Evolutionary conservation across 495 filamentous ascomycete species (phyloP), one percentile per base, ranked within the genome.

Genomic region (Penicillium crystallinum): DNA sequence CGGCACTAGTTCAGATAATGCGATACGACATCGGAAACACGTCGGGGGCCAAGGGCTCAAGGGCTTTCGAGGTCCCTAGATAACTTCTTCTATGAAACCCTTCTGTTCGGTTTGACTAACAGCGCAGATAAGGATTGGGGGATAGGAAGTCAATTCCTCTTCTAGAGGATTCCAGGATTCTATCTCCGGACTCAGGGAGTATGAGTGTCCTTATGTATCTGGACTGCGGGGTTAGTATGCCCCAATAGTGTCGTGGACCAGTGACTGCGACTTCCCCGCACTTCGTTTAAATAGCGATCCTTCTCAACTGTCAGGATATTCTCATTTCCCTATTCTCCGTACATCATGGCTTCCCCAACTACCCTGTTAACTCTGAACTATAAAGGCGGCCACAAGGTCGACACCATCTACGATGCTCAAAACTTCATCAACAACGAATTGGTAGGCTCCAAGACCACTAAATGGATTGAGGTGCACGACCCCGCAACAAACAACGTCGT

Each of bases 401-500:
- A 19, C 12, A 43, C 40, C 23, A 18, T 43, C 15, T 17, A 43
- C 12, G 40, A 43, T n/a, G 27, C 40, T 15, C 25, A 30, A 18
- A 91, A 89, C 69, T 98, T 97, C 70, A 64, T 97, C 41, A 80
- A 98, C 75, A 98, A 98, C 68, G 68, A 91, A 65, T 93, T 96
- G 63, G 73, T 89, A n/a, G 54, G 81, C 18, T 96, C 91, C 36
- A 74, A 81, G 62, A 77, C 95, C 12, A 78, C 81, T 9, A 74
- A 81, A 55, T 97, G 88, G 86, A 95, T 97, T 65, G 92, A 97
- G 53, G 77, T 98, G 34, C 77, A 90, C 67, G 93, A 98, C 65
- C 93, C 93, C 1, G 95, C 95, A 42, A 98, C 93, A 52, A 97
- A 97, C 77, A 91, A 96, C 64, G 84, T 98, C 34, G 89, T 98